A percentile compares a stretch with the other conserved stretches of the same genome.
Conservation (phyloP, 345 rosid species). For the Bruguiera gymnorhiza region DNA sequence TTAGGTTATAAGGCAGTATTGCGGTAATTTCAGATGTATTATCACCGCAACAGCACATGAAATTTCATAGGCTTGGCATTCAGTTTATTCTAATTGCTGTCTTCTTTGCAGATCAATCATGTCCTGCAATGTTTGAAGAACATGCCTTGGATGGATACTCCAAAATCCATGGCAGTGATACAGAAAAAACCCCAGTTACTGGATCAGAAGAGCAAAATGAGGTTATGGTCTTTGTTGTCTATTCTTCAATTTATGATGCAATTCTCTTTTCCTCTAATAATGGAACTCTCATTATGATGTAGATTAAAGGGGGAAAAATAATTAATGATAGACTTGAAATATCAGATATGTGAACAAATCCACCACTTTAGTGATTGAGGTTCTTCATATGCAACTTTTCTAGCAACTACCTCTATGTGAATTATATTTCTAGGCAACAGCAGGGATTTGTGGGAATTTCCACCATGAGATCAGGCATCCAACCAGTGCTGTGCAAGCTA, state of each 20-base stretch:
- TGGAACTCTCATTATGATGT: not conserved
- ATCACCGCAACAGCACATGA: no score
- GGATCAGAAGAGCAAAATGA: constrained; percentile 3
- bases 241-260: not conserved
- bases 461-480: no score
- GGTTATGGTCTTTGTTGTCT: not conserved
- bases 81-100: not conserved
- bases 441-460: not conserved
- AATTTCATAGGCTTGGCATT: no score
- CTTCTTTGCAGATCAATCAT: not conserved
- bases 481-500: no score
- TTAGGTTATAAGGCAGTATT: no score
- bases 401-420: not conserved
- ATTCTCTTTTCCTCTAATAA: not conserved
- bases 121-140: not conserved
- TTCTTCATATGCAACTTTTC: not conserved
- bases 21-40: no score
- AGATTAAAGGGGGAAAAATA: no score
- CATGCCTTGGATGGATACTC: not conserved
- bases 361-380: not conserved
- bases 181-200: not conserved
- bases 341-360: no score
- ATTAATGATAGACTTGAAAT: no score
- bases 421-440: not conserved
- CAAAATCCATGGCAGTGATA: not conserved